phyloP scores from a whole-genome alignment of 2,329 filamentous ascomycete genomes.

The Scedosporium minutisporum region DNA sequence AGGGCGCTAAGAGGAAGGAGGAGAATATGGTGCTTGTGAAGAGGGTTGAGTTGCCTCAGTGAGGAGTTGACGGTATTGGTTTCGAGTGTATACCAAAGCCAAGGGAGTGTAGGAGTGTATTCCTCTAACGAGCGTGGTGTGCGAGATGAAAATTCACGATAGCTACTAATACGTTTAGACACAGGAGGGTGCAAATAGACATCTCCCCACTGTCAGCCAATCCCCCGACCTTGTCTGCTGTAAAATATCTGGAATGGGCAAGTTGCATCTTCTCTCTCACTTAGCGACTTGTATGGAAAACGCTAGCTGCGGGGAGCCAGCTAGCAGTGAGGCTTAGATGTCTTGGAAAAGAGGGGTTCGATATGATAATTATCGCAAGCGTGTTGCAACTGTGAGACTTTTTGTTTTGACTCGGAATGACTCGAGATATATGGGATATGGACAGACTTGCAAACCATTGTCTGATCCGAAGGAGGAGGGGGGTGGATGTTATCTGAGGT shows the following conservation, averaged over 20 bases:
- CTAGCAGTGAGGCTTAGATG: background rate
- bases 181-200: too few species aligned
- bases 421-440: too few species aligned
- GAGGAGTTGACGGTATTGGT: background rate
- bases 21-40: conserved; percentile 42
- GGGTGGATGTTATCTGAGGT: too few species aligned
- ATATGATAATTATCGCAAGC: background rate
- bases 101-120: background rate
- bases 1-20: conserved; percentile 9
- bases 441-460: too few species aligned
- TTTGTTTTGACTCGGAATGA: too few species aligned
- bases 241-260: background rate
- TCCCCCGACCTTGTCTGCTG: background rate
- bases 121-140: background rate
- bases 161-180: too few species aligned
- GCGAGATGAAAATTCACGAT: background rate
- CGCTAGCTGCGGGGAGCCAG: background rate
- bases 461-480: too few species aligned
- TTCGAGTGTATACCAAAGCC: background rate
- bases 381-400: too few species aligned
- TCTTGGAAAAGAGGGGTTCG: background rate
- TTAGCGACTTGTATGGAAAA: background rate
- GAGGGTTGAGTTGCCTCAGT: conserved; percentile 33
- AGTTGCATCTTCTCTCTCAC: background rate
- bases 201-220: background rate